Conservation (phyloP, 306 rosid species). For the Castanea mollissima region DNA sequence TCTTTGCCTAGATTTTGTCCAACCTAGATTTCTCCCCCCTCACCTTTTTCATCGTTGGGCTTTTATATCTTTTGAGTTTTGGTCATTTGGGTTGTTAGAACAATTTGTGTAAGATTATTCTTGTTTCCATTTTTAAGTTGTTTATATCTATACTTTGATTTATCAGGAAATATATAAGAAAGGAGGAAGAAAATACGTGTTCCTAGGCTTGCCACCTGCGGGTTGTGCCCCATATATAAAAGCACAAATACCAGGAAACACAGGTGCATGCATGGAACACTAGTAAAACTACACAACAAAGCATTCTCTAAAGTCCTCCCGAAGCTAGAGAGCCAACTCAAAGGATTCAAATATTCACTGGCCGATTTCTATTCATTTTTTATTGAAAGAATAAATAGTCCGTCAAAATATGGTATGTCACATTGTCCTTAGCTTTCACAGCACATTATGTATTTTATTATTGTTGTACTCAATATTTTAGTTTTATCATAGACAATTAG, state of each 20-base stretch:
- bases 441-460: too few relatives aligned
- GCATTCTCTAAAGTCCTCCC: conserved; percentile 15
- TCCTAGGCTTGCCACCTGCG: conserved; percentile 16
- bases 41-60: too few relatives aligned
- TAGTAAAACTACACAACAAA: conserved; percentile 24
- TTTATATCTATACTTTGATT: not conserved
- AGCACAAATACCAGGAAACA: conserved; percentile 3
- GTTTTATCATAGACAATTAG: too few relatives aligned
- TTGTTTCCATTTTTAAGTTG: not conserved
- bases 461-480: too few relatives aligned
- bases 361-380: not conserved
- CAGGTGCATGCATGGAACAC: conserved; percentile 21
- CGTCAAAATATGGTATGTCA: not conserved
- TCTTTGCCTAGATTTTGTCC: too few relatives aligned
- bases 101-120: too few relatives aligned
- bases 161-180: not conserved
- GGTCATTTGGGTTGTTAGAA: too few relatives aligned
- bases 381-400: not conserved
- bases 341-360: not conserved
- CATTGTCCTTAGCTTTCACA: not conserved
- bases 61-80: too few relatives aligned
- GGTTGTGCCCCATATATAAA: conserved; percentile 20
- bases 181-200: not conserved
- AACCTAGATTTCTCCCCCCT: too few relatives aligned
- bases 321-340: not conserved